Conservation (phyloP, 106 monocot genomes). For the Dioscorea alata region DNA sequence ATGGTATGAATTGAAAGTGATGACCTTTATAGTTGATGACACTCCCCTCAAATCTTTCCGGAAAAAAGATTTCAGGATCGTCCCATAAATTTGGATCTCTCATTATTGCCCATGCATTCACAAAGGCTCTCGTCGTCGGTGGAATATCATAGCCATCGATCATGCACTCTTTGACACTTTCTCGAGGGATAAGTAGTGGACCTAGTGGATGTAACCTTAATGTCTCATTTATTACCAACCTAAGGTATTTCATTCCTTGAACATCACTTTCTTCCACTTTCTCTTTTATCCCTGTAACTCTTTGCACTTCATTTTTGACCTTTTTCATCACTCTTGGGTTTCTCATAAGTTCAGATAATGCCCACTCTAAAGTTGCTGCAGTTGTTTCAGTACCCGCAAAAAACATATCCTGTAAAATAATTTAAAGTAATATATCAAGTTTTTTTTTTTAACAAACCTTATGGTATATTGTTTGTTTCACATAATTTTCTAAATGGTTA, state of each 20-base stretch:
- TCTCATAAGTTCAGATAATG: conserved; percentile 27
- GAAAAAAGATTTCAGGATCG: conserved; percentile 20
- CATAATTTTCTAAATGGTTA: neutral
- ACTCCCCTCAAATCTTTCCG: conserved; percentile 27
- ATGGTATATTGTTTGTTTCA: neutral
- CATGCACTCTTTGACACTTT: conserved; percentile 7
- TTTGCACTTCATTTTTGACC: conserved; percentile 13
- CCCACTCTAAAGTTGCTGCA: conserved; percentile 18
- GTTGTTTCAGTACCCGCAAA: conserved; percentile 27
- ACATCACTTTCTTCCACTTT: conserved; percentile 14
- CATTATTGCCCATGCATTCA: conserved; percentile 21
- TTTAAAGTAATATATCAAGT: no score
- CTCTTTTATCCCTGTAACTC: neutral
- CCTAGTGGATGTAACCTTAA: conserved; percentile 22
- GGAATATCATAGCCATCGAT: conserved; percentile 27
- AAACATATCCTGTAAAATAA: conserved; percentile 19
- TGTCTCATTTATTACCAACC: conserved; percentile 26
- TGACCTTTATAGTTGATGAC: conserved; percentile 17
- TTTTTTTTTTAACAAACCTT: no score
- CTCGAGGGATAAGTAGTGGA: conserved; percentile 20
- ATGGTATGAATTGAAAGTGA: conserved; percentile 23
- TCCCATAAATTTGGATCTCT: conserved; percentile 25
- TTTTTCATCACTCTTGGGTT: conserved; percentile 25
- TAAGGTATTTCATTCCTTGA: conserved; percentile 18
- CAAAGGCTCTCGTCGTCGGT: conserved; percentile 9